Evolutionary conservation across 2,329 filamentous ascomycete genomes (phyloP).

Genomic region (Aspergillus tubingensis): DNA sequence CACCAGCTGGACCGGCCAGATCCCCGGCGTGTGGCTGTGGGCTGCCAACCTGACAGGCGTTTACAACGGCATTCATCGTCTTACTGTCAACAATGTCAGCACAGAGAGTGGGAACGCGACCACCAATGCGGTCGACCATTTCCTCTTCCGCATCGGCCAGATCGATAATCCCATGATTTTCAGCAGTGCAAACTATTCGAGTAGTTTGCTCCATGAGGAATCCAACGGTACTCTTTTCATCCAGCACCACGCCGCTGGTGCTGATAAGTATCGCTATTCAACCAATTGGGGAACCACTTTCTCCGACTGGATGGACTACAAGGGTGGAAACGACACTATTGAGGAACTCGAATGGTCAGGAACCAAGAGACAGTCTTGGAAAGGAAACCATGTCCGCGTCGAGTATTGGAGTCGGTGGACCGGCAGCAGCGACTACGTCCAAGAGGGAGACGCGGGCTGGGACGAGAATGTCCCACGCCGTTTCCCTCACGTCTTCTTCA

Average conservation of each 20-base stretch:
- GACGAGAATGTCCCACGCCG: conserved; percentile 47
- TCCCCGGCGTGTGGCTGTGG: conserved; percentile 57
- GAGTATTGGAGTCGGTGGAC: conserved; percentile 63
- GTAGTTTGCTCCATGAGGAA: conserved; percentile 50
- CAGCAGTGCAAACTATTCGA: conserved; percentile 60
- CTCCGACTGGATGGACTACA: conserved; percentile 59
- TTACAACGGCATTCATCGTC: conserved; percentile 59
- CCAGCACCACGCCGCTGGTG: conserved; percentile 61
- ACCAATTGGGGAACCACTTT: conserved; percentile 62
- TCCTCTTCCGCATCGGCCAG: conserved; percentile 61
- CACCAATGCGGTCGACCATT: conserved; percentile 56
- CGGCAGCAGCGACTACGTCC: conserved; percentile 61
- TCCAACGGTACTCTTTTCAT: conserved; percentile 49
- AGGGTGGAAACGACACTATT: conserved; percentile 52
- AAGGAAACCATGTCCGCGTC: conserved; percentile 61
- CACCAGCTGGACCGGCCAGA: conserved; percentile 49
- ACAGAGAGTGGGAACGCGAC: conserved; percentile 41
- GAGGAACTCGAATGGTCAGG: conserved; percentile 56
- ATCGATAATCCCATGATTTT: conserved; percentile 61
- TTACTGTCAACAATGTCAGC: conserved; percentile 58
- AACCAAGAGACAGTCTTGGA: conserved; percentile 57
- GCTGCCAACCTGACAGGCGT: conserved; percentile 56
- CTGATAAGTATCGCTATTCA: conserved; percentile 63
- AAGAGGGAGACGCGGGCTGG: conserved; percentile 57
- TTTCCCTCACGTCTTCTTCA: conserved; percentile 63